A percentile compares a stretch with the other conserved stretches of the same genome.
Conservation (phyloP, 306 rosid species). For the Vicia villosa region DNA sequence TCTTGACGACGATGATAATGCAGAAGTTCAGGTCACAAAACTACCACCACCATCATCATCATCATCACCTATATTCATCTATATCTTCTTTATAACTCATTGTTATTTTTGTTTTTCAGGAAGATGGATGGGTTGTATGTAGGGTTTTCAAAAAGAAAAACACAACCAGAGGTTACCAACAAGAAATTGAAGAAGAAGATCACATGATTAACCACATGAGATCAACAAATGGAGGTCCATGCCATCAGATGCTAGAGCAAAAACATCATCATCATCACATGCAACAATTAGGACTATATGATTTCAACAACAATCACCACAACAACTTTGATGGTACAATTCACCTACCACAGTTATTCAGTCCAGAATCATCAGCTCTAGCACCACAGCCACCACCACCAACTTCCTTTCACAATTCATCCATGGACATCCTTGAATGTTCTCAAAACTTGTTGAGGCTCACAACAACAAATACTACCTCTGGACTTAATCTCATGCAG, state of each 20-base stretch:
- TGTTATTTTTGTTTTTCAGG: slow-evolving; percentile 47
- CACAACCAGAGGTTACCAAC: slow-evolving; percentile 58
- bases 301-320: slow-evolving; percentile 34
- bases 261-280: slow-evolving; percentile 44
- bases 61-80: no score
- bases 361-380: slow-evolving; percentile 62
- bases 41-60: no score
- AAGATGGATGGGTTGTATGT: slow-evolving; percentile 98
- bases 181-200: slow-evolving; percentile 54
- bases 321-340: slow-evolving; percentile 58
- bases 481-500: slow-evolving; percentile 51
- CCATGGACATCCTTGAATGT: slow-evolving; percentile 64
- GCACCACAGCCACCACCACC: neutral
- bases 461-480: slow-evolving; percentile 52
- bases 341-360: slow-evolving; percentile 88
- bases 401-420: slow-evolving; percentile 35
- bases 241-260: slow-evolving; percentile 46
- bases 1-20: slow-evolving; percentile 73
- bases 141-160: slow-evolving; percentile 92
- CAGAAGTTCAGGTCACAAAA: slow-evolving; percentile 63
- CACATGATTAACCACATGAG: slow-evolving; percentile 44
- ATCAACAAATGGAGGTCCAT: slow-evolving; percentile 48
- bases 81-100: neutral
- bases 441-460: slow-evolving; percentile 69
- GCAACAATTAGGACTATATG: slow-evolving; percentile 59